Base-by-base conservation (phyloP, 1,284 basidiomycete genomes). In the Austroboletus niveus region DNA sequence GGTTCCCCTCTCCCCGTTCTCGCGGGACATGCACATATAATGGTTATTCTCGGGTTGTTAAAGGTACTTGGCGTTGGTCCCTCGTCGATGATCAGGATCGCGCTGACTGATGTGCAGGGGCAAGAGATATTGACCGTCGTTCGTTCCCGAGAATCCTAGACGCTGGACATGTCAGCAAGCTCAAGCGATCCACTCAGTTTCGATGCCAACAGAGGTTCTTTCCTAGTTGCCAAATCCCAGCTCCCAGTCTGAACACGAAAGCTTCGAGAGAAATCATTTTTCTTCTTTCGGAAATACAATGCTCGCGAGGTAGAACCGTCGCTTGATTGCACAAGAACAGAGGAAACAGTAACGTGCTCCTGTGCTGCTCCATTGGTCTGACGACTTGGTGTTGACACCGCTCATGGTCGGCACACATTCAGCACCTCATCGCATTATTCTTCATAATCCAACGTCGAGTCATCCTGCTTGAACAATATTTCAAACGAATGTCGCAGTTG, bases 111-210 rank as follows among this genome's bases (percentile, higher is more conserved):
- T 29, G 27, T 8, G 1, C 27, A 29, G 1, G 27, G 27, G 1
- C 27, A 7, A 29, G 7, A 29, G 61, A 51, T 78, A 74, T 42
- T 64, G 69, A 32, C 74, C 75, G 56, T 82, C 80, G 45, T 82
- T 82, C 1, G 80, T 82, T 8, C 81, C 81, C 41, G 78, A 82
- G 57, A 82, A 83, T 0, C 80, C 81, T 82, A 4, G 5, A 65
- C 74, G 17, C 3, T 9, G 4, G 15, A 11, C 10, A 14, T 1
- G 48, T 22, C 27, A 8, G 27, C 27, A 29, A 7, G 69, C 27
- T 29, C 8, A 10, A 11, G 6, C 22, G 31, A 10, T n/a, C 17
- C 6, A 7, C 27, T 8, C 27, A 40, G 20, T 12, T 43, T 15
- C 0, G 27, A 4, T 10, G 32, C 47, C 10, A 58, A 12, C 1